Percentiles rank a stretch among this genome's conserved stretches.
Evolutionary conservation across 164 flowering plant genomes (phyloP).

Genomic region (Taxillus chinensis): DNA sequence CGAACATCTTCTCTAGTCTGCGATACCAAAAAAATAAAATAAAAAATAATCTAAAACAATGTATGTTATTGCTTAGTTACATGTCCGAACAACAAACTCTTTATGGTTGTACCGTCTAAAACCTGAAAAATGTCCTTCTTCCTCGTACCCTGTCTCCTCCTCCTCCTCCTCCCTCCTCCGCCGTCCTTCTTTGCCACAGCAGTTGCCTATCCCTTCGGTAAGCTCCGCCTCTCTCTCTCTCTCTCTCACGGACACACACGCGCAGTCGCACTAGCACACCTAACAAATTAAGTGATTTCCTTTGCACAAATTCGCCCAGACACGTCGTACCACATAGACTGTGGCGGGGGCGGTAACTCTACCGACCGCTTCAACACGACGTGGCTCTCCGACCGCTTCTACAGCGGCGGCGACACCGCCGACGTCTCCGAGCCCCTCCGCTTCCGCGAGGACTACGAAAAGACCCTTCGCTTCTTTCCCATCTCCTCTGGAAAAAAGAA

Average conservation of each 20-base stretch:
- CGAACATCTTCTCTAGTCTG: no score
- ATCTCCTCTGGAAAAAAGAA: conserved; percentile 82
- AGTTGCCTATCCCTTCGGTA: conserved; percentile 16
- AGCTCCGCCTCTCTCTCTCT: conserved; percentile 4
- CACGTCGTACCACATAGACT: conserved; percentile 51
- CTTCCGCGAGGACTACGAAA: conserved; percentile 49
- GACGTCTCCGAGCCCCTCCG: conserved; percentile 76
- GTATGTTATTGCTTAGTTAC: no score
- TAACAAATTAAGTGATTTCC: no score
- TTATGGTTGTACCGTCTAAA: not conserved
- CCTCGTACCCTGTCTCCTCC: conserved; percentile 16
- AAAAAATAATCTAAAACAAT: no score
- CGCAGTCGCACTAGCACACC: not conserved
- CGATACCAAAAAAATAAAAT: no score
- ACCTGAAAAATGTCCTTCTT: conserved; percentile 17
- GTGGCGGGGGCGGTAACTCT: conserved; percentile 54
- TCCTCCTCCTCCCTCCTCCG: conserved; percentile 12
- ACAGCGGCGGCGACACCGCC: conserved; percentile 50
- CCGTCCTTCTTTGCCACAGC: conserved; percentile 1
- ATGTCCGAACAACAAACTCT: conserved; percentile 4
- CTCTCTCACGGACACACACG: not conserved
- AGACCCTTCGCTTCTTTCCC: conserved; percentile 83
- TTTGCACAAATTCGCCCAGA: conserved; percentile 11
- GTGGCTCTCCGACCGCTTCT: conserved; percentile 81
- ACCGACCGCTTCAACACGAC: conserved; percentile 48